Evolutionary conservation across 2,329 filamentous ascomycete genomes (phyloP).

Genomic region (Pseudogymnoascus destructans): DNA sequence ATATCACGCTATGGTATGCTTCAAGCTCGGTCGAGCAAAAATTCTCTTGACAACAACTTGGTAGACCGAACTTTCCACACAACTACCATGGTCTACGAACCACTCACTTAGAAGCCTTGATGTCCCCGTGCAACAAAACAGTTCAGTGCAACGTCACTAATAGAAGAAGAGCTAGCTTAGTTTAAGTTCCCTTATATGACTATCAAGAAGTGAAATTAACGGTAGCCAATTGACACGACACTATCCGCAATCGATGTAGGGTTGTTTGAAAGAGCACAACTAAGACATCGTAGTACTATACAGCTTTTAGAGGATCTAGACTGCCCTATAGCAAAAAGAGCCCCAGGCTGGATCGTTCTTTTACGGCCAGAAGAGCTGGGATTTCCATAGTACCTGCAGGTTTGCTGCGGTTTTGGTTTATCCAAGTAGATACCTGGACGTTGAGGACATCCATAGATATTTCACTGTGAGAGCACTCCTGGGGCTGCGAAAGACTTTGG

Average conservation of each 20-base stretch:
- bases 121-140: background rate
- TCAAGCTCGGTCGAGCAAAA: background rate
- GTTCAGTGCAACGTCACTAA: background rate
- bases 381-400: background rate
- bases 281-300: background rate
- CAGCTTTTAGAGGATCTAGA: background rate
- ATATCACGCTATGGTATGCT: background rate
- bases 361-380: background rate
- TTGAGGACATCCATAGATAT: background rate
- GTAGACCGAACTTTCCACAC: background rate
- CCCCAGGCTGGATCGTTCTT: background rate
- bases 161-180: background rate
- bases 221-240: background rate
- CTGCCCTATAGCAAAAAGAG: background rate
- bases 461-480: background rate
- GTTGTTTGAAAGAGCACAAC: too few relatives aligned
- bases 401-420: background rate
- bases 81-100: background rate
- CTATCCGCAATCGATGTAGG: too few relatives aligned
- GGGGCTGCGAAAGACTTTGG: background rate
- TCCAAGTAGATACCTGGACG: background rate
- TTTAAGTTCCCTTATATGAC: background rate
- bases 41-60: background rate
- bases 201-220: background rate
- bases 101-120: background rate